Evolutionary conservation across 768 basidiomycete genomes (phyloP).

Genomic region (Mycena galopus): DNA sequence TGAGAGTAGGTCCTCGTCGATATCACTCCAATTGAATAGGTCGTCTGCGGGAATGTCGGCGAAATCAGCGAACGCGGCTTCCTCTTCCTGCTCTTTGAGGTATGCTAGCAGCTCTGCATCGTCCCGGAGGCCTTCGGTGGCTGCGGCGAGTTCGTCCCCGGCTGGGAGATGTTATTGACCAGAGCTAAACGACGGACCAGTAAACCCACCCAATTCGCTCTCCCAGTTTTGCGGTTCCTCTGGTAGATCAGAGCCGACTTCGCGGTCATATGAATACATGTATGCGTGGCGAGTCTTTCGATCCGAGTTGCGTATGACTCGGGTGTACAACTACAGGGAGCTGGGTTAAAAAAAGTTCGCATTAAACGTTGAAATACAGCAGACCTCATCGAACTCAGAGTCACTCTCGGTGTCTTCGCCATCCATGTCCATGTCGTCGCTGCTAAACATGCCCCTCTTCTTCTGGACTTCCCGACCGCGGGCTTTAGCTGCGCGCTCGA

Average conservation of each 20-base stretch:
- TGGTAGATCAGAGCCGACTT: slow-evolving; percentile 21
- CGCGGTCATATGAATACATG: slow-evolving; percentile 37
- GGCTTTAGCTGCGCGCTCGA: slow-evolving; percentile 71
- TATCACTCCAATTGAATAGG: slow-evolving; percentile 27
- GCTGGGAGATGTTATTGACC: neutral
- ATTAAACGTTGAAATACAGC: neutral
- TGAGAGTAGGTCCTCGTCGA: slow-evolving; percentile 8
- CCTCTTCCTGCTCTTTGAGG: slow-evolving; percentile 29
- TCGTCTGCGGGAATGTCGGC: slow-evolving; percentile 34
- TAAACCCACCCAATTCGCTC: slow-evolving; percentile 24
- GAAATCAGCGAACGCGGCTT: slow-evolving; percentile 33
- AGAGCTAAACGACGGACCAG: neutral
- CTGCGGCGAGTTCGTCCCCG: neutral
- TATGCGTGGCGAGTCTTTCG: slow-evolving; percentile 33
- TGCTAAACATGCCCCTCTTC: slow-evolving; percentile 56
- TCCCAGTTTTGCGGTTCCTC: slow-evolving; percentile 30
- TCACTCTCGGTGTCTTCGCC: slow-evolving; percentile 67
- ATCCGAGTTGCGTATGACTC: slow-evolving; percentile 29
- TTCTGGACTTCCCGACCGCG: slow-evolving; percentile 60
- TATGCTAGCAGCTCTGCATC: slow-evolving; percentile 23
- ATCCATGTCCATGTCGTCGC: slow-evolving; percentile 58
- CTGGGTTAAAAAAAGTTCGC: neutral
- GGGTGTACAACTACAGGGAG: slow-evolving; percentile 19
- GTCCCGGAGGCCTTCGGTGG: slow-evolving; percentile 5
- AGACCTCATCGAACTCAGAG: neutral